phyloP scores from a whole-genome alignment of 768 basidiomycete genomes.

The Clitopilus hobsonii region DNA sequence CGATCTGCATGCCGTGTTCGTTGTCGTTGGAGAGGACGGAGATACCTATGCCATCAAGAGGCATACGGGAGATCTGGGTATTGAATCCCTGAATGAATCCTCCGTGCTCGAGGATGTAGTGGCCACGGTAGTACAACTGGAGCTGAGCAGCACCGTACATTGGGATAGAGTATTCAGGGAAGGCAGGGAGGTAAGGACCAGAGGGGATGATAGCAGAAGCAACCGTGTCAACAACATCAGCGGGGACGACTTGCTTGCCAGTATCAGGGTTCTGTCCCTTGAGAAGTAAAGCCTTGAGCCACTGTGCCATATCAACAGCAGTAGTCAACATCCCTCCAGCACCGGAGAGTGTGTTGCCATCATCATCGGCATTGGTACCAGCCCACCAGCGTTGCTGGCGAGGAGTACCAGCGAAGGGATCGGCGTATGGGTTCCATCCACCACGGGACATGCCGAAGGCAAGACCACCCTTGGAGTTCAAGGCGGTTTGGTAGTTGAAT shows the following conservation, averaged over 20 bases:
- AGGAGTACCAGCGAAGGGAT: conserved; percentile 12
- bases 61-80: conserved; percentile 10
- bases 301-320: conserved; percentile 22
- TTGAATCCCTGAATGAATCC: conserved; percentile 17
- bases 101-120: conserved; percentile 15
- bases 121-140: background rate
- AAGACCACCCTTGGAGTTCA: conserved; percentile 17
- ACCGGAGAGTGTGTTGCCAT: conserved; percentile 20
- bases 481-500: conserved; percentile 19
- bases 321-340: conserved; percentile 24
- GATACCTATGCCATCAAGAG: conserved; percentile 17
- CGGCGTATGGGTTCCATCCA: background rate
- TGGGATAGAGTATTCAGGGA: conserved; percentile 16
- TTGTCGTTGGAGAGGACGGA: conserved; percentile 23
- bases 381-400: conserved; percentile 14
- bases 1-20: conserved; percentile 12
- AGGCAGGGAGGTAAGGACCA: conserved; percentile 1
- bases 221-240: conserved; percentile 15
- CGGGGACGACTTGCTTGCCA: conserved; percentile 19
- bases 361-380: conserved; percentile 18
- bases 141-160: conserved; percentile 25
- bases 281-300: conserved; percentile 22
- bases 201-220: conserved; percentile 16
- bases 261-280: conserved; percentile 19
- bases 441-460: conserved; percentile 14